phyloP scores from a whole-genome alignment of 2,329 filamentous ascomycete genomes.

The Nemania abortiva region DNA sequence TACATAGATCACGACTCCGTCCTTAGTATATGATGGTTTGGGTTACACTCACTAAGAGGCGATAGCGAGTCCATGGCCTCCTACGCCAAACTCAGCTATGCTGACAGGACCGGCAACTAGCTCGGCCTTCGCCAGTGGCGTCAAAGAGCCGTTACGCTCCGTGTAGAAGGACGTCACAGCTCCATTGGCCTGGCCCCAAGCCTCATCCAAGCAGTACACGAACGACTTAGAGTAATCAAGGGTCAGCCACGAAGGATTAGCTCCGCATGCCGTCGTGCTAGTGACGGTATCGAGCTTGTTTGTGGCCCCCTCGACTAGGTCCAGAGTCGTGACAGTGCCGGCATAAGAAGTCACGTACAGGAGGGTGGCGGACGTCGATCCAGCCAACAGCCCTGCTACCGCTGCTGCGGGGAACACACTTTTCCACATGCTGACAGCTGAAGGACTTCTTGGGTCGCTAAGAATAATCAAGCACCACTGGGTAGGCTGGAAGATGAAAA shows the following conservation, averaged over 20 bases:
- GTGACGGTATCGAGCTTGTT: slow-evolving; percentile 58
- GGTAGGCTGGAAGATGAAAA: slow-evolving; percentile 14
- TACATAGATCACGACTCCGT: slow-evolving; percentile 14
- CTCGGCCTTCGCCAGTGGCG: slow-evolving; percentile 52
- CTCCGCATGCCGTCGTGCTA: slow-evolving; percentile 61
- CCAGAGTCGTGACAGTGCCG: slow-evolving; percentile 62
- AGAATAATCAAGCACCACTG: slow-evolving; percentile 8
- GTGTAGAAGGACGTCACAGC: slow-evolving; percentile 51
- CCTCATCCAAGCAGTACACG: slow-evolving; percentile 73
- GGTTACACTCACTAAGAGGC: slow-evolving; percentile 50
- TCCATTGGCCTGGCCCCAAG: slow-evolving; percentile 46
- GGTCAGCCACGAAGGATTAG: slow-evolving; percentile 71
- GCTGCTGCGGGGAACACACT: slow-evolving; percentile 44
- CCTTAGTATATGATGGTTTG: slow-evolving; percentile 32
- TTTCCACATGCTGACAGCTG: slow-evolving; percentile 46
- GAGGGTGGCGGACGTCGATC: slow-evolving; percentile 54
- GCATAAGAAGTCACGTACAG: slow-evolving; percentile 64
- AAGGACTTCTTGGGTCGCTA: slow-evolving; percentile 16
- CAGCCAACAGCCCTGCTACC: slow-evolving; percentile 43
- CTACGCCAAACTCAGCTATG: slow-evolving; percentile 48
- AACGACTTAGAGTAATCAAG: slow-evolving; percentile 62
- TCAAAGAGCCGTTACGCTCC: slow-evolving; percentile 62
- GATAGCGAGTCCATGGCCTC: slow-evolving; percentile 47
- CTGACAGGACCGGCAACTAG: slow-evolving; percentile 49
- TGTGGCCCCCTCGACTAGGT: slow-evolving; percentile 51